Evolutionary conservation across 202 grass and related monocot species (phyloP).

Genomic region (Eragrostis tef): DNA sequence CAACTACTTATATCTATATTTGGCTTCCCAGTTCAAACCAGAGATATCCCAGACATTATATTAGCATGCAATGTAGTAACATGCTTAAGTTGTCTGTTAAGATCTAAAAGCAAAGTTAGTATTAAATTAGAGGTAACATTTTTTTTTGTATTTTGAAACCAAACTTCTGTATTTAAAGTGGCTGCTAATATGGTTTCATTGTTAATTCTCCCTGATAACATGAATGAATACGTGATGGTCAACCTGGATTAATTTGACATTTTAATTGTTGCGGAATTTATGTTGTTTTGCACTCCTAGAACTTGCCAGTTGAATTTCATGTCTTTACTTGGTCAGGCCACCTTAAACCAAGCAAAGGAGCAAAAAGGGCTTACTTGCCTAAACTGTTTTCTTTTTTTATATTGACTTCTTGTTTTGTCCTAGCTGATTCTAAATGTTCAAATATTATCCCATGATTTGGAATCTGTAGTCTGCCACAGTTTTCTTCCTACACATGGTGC

Average conservation of each 20-base stretch:
- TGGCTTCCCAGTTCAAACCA: slow-evolving; percentile 8
- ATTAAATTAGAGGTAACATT: neutral
- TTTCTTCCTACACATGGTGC: slow-evolving; percentile 11
- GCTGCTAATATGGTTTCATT: slow-evolving; percentile 12
- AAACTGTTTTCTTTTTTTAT: neutral
- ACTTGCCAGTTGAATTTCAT: neutral
- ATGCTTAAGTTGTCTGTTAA: neutral
- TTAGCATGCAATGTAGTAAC: neutral
- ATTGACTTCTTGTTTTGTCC: neutral
- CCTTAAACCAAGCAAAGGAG: neutral
- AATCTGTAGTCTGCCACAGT: neutral
- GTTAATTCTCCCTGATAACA: neutral
- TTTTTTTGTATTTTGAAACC: neutral
- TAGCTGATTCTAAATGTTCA: slow-evolving; percentile 3
- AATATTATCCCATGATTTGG: slow-evolving; percentile 3
- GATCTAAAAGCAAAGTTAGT: slow-evolving; percentile 4
- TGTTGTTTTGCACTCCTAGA: slow-evolving; percentile 20
- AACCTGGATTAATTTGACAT: neutral
- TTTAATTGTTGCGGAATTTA: neutral
- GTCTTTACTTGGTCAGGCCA: neutral
- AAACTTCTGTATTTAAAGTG: slow-evolving; percentile 33
- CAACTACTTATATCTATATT: neutral
- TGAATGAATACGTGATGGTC: slow-evolving; percentile 9
- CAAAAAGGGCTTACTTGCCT: slow-evolving; percentile 11
- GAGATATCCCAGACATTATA: slow-evolving; percentile 7